These are phyloP conservation scores for Neurospora terricola DNA, from an alignment of 495 filamentous ascomycete species.

Conservation along the genomic window DNA sequence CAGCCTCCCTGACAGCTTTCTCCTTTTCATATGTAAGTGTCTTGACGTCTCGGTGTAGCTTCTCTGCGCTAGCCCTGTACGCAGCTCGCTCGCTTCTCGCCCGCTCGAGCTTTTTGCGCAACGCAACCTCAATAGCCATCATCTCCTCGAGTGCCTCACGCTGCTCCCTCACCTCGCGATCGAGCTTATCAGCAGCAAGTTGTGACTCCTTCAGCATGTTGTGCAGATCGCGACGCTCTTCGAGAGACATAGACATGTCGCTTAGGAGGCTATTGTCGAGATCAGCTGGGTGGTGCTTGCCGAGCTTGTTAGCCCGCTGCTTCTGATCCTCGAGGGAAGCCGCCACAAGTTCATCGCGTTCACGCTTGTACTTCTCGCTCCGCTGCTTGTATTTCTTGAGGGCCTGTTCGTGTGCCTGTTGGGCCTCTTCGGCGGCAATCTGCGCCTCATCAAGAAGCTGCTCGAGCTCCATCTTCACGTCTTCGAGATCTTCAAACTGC, in stretches of 20 bases:
- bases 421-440: slow-evolving; percentile 70
- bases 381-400: slow-evolving; percentile 43
- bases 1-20: slow-evolving; percentile 16
- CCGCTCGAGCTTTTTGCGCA: slow-evolving; percentile 38
- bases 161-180: slow-evolving; percentile 31
- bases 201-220: slow-evolving; percentile 59
- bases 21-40: slow-evolving; percentile 29
- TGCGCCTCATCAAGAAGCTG: slow-evolving; percentile 65
- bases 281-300: background rate
- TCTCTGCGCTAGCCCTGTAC: slow-evolving; percentile 33
- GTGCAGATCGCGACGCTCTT: slow-evolving; percentile 53
- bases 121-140: slow-evolving; percentile 17
- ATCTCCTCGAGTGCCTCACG: slow-evolving; percentile 26
- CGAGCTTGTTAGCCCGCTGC: background rate
- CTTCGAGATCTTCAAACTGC: slow-evolving; percentile 79
- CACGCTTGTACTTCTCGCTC: slow-evolving; percentile 37
- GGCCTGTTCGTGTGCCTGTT: slow-evolving; percentile 70
- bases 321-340: slow-evolving; percentile 21
- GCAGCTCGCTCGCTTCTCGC: slow-evolving; percentile 33
- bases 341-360: slow-evolving; percentile 22
- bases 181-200: slow-evolving; percentile 38
- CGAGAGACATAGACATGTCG: slow-evolving; percentile 21
- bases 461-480: slow-evolving; percentile 79
- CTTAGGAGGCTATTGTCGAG: slow-evolving; percentile 17
- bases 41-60: slow-evolving; percentile 31